These are phyloP conservation scores for Podaxis sp. DNA, from an alignment of 768 basidiomycete genomes.

Conservation along the genomic window DNA sequence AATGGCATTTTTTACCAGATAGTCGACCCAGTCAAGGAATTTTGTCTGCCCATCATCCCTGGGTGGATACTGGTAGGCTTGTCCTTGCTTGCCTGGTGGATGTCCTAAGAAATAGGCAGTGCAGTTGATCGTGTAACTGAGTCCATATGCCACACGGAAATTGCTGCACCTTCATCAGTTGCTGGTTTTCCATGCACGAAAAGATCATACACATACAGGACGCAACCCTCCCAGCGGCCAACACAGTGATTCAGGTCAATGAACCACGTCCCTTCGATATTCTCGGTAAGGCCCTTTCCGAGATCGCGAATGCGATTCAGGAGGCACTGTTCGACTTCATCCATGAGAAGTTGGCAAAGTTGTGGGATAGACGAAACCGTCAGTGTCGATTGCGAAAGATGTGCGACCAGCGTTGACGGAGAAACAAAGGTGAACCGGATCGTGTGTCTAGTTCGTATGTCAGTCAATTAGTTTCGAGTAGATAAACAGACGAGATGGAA, in stretches of 20 bases:
- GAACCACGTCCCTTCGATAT: constrained; percentile 73
- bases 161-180: constrained; percentile 41
- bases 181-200: not conserved
- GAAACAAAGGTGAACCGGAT: constrained; percentile 75
- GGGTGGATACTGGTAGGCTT: constrained; percentile 39
- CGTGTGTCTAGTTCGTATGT: constrained; percentile 51
- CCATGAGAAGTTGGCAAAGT: constrained; percentile 67
- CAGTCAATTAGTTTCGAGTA: not conserved
- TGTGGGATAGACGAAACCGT: constrained; percentile 75
- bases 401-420: constrained; percentile 75
- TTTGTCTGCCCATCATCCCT: constrained; percentile 25
- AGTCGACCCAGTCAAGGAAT: constrained; percentile 56
- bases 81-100: constrained; percentile 38
- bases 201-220: constrained; percentile 53
- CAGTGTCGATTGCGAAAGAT: constrained; percentile 78
- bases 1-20: constrained; percentile 43
- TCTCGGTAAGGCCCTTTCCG: constrained; percentile 52
- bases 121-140: constrained; percentile 53
- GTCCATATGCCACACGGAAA: constrained; percentile 56
- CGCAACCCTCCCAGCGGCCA: constrained; percentile 79
- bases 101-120: constrained; percentile 55
- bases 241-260: constrained; percentile 72
- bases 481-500: not conserved
- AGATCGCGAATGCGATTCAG: constrained; percentile 68
- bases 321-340: constrained; percentile 76